Conservation (phyloP, 352 stramenopile species). For the Halophytophthora batemanensis region DNA sequence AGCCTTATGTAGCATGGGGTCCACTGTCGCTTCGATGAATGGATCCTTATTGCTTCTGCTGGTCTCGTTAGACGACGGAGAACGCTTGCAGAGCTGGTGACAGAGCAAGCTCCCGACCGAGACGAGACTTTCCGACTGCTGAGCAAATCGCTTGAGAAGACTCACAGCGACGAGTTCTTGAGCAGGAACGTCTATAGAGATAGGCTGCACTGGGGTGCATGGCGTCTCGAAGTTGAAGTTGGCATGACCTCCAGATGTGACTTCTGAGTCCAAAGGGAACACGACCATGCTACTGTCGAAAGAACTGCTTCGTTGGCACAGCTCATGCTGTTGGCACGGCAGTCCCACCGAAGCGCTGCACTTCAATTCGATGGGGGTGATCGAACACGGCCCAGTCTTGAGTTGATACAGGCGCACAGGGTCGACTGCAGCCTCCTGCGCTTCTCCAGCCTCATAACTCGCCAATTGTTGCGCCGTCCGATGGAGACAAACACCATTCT, state of each 20-base stretch:
- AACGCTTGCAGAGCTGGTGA: conserved; percentile 13
- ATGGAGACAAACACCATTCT: conserved; percentile 6
- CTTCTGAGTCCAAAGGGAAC: not conserved
- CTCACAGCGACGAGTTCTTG: conserved; percentile 17
- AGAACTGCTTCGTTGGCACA: conserved; percentile 11
- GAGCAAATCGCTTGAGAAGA: conserved; percentile 20
- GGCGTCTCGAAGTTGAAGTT: not conserved
- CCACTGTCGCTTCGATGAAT: conserved; percentile 1
- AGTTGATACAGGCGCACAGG: conserved; percentile 20
- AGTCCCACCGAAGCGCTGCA: conserved; percentile 1
- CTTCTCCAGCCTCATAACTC: not conserved
- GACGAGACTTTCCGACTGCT: conserved; percentile 16
- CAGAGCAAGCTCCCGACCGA: conserved; percentile 23
- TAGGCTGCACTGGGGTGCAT: conserved; percentile 3
- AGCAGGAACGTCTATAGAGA: conserved; percentile 2
- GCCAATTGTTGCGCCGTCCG: conserved; percentile 2
- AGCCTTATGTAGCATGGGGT: conserved; percentile 28
- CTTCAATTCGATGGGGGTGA: conserved; percentile 14
- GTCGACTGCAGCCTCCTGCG: not conserved
- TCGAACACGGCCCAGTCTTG: conserved; percentile 7
- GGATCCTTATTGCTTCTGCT: conserved; percentile 1
- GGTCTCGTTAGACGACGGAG: conserved; percentile 5
- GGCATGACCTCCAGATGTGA: not conserved
- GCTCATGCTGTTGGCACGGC: conserved; percentile 12
- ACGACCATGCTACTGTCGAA: conserved; percentile 8